Evolutionary conservation across 2,329 filamentous ascomycete genomes (phyloP).

Genomic region (Trichoderma koningii): DNA sequence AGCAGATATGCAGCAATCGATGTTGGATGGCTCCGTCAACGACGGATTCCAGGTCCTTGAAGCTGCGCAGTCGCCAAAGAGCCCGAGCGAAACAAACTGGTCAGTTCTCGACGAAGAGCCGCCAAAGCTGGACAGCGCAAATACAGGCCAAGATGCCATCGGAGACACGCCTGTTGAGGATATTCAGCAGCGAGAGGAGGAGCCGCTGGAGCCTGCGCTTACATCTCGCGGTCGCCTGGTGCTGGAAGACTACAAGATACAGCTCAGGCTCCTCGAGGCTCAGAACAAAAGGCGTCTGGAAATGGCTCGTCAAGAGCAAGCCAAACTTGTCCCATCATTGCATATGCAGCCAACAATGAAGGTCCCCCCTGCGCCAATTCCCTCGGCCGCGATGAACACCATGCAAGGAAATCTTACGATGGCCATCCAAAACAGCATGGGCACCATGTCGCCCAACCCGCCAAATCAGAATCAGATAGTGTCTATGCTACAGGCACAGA

Average conservation of each 20-base stretch:
- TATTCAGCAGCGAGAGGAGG: background rate
- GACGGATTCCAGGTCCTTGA: background rate
- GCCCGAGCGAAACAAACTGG: background rate
- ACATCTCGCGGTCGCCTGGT: background rate
- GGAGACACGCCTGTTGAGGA: background rate
- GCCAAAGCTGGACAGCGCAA: background rate
- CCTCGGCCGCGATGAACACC: background rate
- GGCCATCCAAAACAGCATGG: background rate
- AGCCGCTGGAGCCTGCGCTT: background rate
- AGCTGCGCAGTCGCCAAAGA: background rate
- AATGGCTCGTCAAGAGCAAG: background rate
- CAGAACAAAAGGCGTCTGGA: background rate
- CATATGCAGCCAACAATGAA: background rate
- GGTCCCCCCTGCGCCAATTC: background rate
- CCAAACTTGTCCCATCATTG: background rate
- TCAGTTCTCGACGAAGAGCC: background rate
- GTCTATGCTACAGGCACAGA: background rate
- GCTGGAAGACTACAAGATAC: background rate
- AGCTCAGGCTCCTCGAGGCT: background rate
- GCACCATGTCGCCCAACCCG: background rate
- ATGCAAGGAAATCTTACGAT: background rate
- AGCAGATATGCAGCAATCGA: background rate
- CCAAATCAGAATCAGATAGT: background rate
- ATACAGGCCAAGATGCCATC: background rate
- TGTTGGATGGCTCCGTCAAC: background rate